phyloP scores from a whole-genome alignment of 2,329 filamentous ascomycete species.

The Monilinia polystroma region DNA sequence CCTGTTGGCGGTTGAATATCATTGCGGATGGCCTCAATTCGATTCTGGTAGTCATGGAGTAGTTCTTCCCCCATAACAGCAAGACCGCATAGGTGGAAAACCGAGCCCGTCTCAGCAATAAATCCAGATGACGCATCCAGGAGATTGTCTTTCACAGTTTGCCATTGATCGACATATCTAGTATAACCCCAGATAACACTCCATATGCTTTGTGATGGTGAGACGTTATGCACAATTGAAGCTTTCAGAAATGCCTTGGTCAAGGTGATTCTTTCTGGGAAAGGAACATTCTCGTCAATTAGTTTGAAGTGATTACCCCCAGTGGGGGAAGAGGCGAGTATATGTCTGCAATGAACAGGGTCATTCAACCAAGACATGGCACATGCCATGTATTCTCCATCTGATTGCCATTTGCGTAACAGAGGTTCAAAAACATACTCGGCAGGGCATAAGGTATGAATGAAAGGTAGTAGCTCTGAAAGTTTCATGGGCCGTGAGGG shows the following conservation, averaged over 20 bases:
- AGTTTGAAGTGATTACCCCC: slow-evolving; percentile 29
- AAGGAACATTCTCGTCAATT: slow-evolving; percentile 29
- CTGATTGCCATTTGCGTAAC: slow-evolving; percentile 29
- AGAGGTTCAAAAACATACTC: slow-evolving; percentile 26
- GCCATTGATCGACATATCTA: slow-evolving; percentile 27
- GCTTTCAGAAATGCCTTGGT: slow-evolving; percentile 29
- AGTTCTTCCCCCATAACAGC: slow-evolving; percentile 30
- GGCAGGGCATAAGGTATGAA: not conserved
- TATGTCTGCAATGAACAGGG: slow-evolving; percentile 20
- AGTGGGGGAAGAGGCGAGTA: slow-evolving; percentile 20
- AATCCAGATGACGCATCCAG: slow-evolving; percentile 21
- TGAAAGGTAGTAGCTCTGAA: slow-evolving; percentile 14
- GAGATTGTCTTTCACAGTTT: slow-evolving; percentile 26
- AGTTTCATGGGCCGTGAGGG: slow-evolving; percentile 16
- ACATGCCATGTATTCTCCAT: slow-evolving; percentile 25
- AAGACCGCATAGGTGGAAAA: slow-evolving; percentile 29
- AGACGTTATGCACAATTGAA: slow-evolving; percentile 15
- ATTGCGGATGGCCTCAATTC: not conserved
- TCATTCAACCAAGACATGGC: slow-evolving; percentile 25
- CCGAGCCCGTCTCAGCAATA: slow-evolving; percentile 23
- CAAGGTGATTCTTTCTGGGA: slow-evolving; percentile 27
- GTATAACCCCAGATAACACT: slow-evolving; percentile 20
- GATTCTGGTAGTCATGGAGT: slow-evolving; percentile 23
- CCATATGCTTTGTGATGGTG: slow-evolving; percentile 16
- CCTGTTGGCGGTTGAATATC: not conserved